These are phyloP conservation scores for Lantana camara DNA, from an alignment of 257 asterid species.

Conservation along the genomic window DNA sequence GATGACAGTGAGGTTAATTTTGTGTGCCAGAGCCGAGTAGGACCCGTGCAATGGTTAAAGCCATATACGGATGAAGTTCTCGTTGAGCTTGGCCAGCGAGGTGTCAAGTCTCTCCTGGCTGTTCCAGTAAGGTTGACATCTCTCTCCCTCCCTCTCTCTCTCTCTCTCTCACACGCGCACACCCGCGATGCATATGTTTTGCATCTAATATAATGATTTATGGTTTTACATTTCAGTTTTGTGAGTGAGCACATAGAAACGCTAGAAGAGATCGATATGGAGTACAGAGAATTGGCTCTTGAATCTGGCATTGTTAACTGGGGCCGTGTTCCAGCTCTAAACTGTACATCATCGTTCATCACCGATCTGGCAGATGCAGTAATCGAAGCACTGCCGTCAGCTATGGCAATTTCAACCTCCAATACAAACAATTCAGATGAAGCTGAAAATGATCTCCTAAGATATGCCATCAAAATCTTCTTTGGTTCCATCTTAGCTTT, in stretches of 20 bases:
- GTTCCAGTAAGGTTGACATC: slow-evolving; percentile 81
- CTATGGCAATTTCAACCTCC: slow-evolving; percentile 60
- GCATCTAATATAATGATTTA: slow-evolving; percentile 8
- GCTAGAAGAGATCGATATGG: slow-evolving; percentile 96
- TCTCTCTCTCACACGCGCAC: neutral
- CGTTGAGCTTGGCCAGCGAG: slow-evolving; percentile 90
- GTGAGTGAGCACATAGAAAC: slow-evolving; percentile 99
- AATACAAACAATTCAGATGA: slow-evolving; percentile 35
- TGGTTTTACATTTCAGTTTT: slow-evolving; percentile 55
- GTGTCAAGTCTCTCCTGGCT: slow-evolving; percentile 84
- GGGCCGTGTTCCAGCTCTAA: slow-evolving; percentile 99
- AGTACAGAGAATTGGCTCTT: slow-evolving; percentile 82
- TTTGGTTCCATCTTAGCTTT: slow-evolving; percentile 85
- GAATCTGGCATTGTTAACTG: slow-evolving; percentile 85
- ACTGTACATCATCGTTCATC: slow-evolving; percentile 84
- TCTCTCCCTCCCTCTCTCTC: neutral
- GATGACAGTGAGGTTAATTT: neutral
- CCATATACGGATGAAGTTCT: slow-evolving; percentile 98
- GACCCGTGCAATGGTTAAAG: slow-evolving; percentile 97
- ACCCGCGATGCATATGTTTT: neutral
- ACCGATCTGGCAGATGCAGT: slow-evolving; percentile 90
- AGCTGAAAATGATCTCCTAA: slow-evolving; percentile 44
- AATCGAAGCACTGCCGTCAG: slow-evolving; percentile 84
- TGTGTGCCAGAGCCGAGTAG: slow-evolving; percentile 82
- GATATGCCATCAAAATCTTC: slow-evolving; percentile 50